Evolutionary conservation across 352 stramenopile species (phyloP).

Genomic region (Phytopythium montanum): DNA sequence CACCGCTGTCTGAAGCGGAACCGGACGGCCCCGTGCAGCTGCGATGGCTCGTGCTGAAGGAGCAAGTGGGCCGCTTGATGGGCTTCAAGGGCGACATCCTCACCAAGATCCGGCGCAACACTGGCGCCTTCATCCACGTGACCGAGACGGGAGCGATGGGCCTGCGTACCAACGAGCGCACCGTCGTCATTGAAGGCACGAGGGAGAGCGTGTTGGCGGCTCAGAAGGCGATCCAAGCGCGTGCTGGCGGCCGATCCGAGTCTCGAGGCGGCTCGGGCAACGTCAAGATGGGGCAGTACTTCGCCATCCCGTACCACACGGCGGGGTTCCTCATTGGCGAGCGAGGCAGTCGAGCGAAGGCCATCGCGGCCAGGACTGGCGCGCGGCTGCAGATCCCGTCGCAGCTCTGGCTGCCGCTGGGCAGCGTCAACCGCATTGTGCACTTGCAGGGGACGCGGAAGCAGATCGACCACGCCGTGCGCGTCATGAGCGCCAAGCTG

Average conservation of each 20-base stretch:
- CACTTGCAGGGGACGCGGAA: conserved; percentile 56
- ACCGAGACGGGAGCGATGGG: conserved; percentile 27
- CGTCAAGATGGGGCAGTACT: conserved; percentile 56
- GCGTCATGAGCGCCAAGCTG: conserved; percentile 29
- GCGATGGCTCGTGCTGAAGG: conserved; percentile 43
- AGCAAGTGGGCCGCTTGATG: conserved; percentile 64
- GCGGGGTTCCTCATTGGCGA: conserved; percentile 51
- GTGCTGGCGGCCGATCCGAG: conserved; percentile 39
- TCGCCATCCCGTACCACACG: conserved; percentile 48
- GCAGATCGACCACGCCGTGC: conserved; percentile 38
- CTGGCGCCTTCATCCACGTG: conserved; percentile 41
- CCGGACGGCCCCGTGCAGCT: conserved; percentile 29
- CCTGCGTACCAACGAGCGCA: conserved; percentile 40
- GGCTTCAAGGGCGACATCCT: conserved; percentile 42
- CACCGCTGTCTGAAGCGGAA: conserved; percentile 10
- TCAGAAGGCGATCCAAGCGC: conserved; percentile 30
- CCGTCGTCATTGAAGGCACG: conserved; percentile 38
- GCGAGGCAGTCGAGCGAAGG: conserved; percentile 30
- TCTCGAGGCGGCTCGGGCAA: conserved; percentile 12
- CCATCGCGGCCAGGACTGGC: conserved; percentile 44
- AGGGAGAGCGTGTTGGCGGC: conserved; percentile 32
- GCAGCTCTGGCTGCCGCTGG: conserved; percentile 45
- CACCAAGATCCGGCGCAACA: conserved; percentile 35
- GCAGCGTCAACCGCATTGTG: conserved; percentile 55
- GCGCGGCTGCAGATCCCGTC: conserved; percentile 54